Percentiles rank a stretch among this genome's conserved stretches.
These are phyloP conservation scores for Apiosordaria backusii DNA, from an alignment of 495 filamentous ascomycete species.

Conservation along the genomic window DNA sequence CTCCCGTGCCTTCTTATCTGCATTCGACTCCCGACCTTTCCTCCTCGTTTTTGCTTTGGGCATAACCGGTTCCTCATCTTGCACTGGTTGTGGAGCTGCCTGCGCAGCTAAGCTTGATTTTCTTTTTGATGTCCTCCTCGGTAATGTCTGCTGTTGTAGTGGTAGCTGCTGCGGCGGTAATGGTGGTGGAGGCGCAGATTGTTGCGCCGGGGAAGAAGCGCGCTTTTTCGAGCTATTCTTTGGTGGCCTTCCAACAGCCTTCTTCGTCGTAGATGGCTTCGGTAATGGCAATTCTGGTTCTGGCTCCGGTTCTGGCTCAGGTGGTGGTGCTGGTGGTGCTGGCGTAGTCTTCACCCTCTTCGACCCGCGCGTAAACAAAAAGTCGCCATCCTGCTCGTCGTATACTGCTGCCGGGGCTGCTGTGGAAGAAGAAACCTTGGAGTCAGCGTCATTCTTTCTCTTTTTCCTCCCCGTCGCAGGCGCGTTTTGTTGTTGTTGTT, in stretches of 20 bases:
- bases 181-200: slow-evolving; percentile 28
- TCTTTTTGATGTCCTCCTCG: slow-evolving; percentile 43
- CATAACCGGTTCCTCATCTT: slow-evolving; percentile 19
- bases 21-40: slow-evolving; percentile 23
- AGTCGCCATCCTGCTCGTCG: slow-evolving; percentile 64
- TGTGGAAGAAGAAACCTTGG: background rate
- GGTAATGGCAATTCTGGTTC: slow-evolving; percentile 15
- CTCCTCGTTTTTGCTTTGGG: slow-evolving; percentile 24
- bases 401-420: slow-evolving; percentile 46
- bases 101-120: slow-evolving; percentile 25
- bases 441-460: slow-evolving; percentile 13
- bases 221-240: slow-evolving; percentile 38
- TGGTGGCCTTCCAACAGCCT: slow-evolving; percentile 40
- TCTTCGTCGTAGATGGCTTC: slow-evolving; percentile 22
- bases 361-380: slow-evolving; percentile 56
- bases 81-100: slow-evolving; percentile 18
- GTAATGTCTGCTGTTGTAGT: slow-evolving; percentile 22
- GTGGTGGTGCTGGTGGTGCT: slow-evolving; percentile 23
- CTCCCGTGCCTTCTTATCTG: slow-evolving; percentile 16
- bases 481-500: slow-evolving; percentile 15
- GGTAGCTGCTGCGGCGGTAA: slow-evolving; percentile 24
- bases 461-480: slow-evolving; percentile 14
- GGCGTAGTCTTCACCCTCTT: slow-evolving; percentile 48
- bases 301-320: slow-evolving; percentile 26
- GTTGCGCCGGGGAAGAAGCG: slow-evolving; percentile 36